Conservation (phyloP, 495 filamentous ascomycete species). For the Talaromyces thailandensis region DNA sequence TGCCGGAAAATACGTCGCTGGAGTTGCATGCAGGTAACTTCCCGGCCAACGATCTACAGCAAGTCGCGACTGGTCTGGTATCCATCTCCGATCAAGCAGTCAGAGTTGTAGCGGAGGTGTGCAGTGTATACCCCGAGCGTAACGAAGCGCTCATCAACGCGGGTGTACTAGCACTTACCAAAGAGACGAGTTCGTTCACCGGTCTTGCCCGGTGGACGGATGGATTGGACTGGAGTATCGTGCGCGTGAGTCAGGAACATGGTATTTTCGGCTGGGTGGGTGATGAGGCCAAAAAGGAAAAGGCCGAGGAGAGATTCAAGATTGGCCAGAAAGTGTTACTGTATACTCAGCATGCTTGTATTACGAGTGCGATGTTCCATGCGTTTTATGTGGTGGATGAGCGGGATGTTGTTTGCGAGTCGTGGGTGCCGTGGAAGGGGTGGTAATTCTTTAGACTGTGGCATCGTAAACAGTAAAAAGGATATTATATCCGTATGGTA, state of each 20-base stretch:
- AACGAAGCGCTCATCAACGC: slow-evolving; percentile 21
- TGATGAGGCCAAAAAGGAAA: slow-evolving; percentile 4
- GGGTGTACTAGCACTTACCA: slow-evolving; percentile 14
- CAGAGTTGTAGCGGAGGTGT: slow-evolving; percentile 16
- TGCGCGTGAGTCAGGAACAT: slow-evolving; percentile 58
- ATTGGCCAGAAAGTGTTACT: slow-evolving; percentile 21
- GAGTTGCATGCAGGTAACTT: slow-evolving; percentile 26
- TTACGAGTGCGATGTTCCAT: slow-evolving; percentile 18
- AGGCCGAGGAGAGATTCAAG: slow-evolving; percentile 12
- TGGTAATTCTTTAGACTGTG: slow-evolving; percentile 8
- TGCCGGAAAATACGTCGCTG: slow-evolving; percentile 16
- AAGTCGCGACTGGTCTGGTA: slow-evolving; percentile 16
- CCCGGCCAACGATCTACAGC: slow-evolving; percentile 18
- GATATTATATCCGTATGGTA: too few relatives aligned
- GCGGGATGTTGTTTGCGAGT: slow-evolving; percentile 18
- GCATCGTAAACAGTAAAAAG: too few relatives aligned
- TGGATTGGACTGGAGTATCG: slow-evolving; percentile 49
- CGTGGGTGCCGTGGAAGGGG: slow-evolving; percentile 25
- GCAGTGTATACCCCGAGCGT: slow-evolving; percentile 18
- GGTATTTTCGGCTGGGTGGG: slow-evolving; percentile 38
- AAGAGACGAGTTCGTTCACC: slow-evolving; percentile 15
- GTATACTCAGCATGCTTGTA: slow-evolving; percentile 24
- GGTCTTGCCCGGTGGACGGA: slow-evolving; percentile 12
- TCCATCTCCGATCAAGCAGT: slow-evolving; percentile 13
- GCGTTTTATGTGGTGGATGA: slow-evolving; percentile 20